Conservation (phyloP, 208 protist genomes). For the Trypanosoma congolense region DNA sequence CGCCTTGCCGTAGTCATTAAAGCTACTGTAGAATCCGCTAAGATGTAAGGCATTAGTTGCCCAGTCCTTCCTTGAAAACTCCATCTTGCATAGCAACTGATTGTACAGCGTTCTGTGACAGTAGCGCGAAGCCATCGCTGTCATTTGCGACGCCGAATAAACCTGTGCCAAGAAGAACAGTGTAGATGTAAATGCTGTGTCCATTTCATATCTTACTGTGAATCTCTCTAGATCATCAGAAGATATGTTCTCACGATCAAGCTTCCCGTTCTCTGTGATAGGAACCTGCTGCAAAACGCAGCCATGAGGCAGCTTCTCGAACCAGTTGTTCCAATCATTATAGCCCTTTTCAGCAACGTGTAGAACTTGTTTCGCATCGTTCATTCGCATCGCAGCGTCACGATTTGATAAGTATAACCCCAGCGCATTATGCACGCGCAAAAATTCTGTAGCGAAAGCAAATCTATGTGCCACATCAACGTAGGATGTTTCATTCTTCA, state of each 20-base stretch:
- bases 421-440: conserved; percentile 69
- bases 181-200: conserved; percentile 64
- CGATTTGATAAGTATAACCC: conserved; percentile 61
- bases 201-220: conserved; percentile 66
- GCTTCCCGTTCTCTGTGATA: conserved; percentile 36
- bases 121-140: conserved; percentile 56
- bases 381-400: conserved; percentile 21
- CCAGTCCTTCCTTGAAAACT: conserved; percentile 78
- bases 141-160: conserved; percentile 42
- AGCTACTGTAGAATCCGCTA: conserved; percentile 67
- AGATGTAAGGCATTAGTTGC: conserved; percentile 82
- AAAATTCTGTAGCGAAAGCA: conserved; percentile 44
- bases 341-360: conserved; percentile 57
- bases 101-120: conserved; percentile 84
- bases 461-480: conserved; percentile 23
- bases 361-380: conserved; percentile 47
- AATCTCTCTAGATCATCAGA: conserved; percentile 13
- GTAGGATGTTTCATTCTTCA: conserved; percentile 21
- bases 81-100: conserved; percentile 71
- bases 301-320: conserved; percentile 17
- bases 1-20: conserved; percentile 65
- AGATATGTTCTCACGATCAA: conserved; percentile 23
- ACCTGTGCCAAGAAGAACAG: conserved; percentile 88
- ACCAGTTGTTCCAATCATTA: conserved; percentile 57
- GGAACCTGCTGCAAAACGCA: conserved; percentile 41